phyloP scores from a whole-genome alignment of 495 filamentous ascomycete species.

The Penicillium paxilli region DNA sequence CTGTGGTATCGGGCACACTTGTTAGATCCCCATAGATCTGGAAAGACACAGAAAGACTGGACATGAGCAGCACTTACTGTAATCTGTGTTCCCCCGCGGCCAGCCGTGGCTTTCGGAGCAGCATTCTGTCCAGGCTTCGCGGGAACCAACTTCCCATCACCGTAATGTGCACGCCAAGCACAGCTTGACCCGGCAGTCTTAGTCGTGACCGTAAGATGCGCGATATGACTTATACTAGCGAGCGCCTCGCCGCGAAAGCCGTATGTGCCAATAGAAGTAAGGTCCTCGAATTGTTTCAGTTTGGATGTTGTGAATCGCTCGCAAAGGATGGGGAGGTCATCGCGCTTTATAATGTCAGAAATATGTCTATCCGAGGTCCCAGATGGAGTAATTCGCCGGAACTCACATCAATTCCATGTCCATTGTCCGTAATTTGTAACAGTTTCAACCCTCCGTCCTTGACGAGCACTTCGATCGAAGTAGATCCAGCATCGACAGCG shows the following conservation, averaged over 20 bases:
- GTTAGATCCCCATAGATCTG: neutral
- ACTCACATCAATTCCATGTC: conserved; percentile 88
- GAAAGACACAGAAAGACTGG: neutral
- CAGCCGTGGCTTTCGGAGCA: conserved; percentile 86
- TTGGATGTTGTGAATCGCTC: conserved; percentile 98
- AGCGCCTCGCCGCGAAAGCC: conserved; percentile 96
- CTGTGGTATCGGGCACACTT: conserved; percentile 27
- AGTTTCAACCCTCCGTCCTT: conserved; percentile 98
- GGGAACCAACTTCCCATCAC: conserved; percentile 78
- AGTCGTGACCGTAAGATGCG: conserved; percentile 92
- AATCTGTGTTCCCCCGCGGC: conserved; percentile 94
- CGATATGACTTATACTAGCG: conserved; percentile 98
- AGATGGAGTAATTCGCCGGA: neutral
- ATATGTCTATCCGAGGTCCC: neutral
- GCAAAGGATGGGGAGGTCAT: conserved; percentile 91
- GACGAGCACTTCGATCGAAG: conserved; percentile 84
- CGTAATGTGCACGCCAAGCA: conserved; percentile 87
- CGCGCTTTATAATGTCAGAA: conserved; percentile 55
- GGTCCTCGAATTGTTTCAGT: conserved; percentile 90
- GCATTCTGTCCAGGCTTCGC: conserved; percentile 89
- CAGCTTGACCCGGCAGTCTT: conserved; percentile 86
- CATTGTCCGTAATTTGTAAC: conserved; percentile 97
- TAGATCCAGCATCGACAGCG: conserved; percentile 93
- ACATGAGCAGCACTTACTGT: conserved; percentile 61
- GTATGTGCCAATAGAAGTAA: conserved; percentile 89